Evolutionary conservation across 805 yeast genomes (phyloP).

Genomic region (Grigorovia transvaalensis): DNA sequence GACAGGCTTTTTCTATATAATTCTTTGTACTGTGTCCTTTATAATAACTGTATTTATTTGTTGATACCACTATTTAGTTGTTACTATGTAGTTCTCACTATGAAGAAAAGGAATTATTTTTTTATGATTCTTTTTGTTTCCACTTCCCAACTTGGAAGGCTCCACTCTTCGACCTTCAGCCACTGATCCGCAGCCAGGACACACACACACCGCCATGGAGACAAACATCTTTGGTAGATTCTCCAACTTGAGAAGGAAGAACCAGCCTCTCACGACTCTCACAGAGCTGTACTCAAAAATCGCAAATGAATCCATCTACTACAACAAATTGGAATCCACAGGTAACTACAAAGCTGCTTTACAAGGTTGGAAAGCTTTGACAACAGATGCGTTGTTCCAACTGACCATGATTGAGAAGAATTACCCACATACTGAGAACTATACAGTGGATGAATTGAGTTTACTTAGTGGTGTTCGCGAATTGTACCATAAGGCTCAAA

Average conservation of each 20-base stretch:
- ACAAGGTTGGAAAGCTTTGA: slow-evolving; percentile 67
- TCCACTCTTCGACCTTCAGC: neutral
- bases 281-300: slow-evolving; percentile 51
- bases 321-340: slow-evolving; percentile 48
- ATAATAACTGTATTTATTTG: too few relatives aligned
- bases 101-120: too few relatives aligned
- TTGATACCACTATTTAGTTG: too few relatives aligned
- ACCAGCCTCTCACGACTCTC: slow-evolving; percentile 48
- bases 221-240: slow-evolving; percentile 10
- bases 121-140: too few relatives aligned
- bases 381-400: slow-evolving; percentile 47
- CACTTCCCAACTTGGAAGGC: neutral
- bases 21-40: too few relatives aligned
- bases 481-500: slow-evolving; percentile 29
- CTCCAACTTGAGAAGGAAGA: slow-evolving; percentile 37
- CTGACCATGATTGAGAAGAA: slow-evolving; percentile 42
- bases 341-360: slow-evolving; percentile 44
- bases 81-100: too few relatives aligned
- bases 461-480: slow-evolving; percentile 33
- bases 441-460: slow-evolving; percentile 37
- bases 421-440: slow-evolving; percentile 24
- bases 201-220: neutral
- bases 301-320: slow-evolving; percentile 48
- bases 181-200: neutral
- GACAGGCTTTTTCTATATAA: too few relatives aligned